Evolutionary conservation across 805 yeast genomes (phyloP).

Genomic region (Candida andamanensis): DNA sequence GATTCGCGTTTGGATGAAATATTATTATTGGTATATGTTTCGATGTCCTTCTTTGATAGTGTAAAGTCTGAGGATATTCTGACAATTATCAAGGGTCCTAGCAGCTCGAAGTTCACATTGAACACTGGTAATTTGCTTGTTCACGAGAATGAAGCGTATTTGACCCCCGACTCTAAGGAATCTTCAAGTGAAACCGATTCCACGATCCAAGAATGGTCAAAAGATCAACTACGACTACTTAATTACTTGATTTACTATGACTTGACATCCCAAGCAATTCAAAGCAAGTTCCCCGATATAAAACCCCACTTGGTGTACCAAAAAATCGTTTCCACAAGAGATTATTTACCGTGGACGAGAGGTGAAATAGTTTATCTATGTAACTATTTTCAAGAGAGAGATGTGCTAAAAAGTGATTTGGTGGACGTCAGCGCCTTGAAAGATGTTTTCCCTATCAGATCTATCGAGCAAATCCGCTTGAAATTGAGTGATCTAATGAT

Average conservation of each 20-base stretch:
- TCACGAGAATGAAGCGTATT: conserved; percentile 7
- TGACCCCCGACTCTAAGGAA: conserved; percentile 13
- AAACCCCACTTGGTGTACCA: no score
- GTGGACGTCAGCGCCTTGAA: no score
- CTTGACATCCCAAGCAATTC: conserved; percentile 6
- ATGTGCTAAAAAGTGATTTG: not conserved
- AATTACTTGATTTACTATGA: conserved; percentile 9
- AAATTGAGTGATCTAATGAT: not conserved
- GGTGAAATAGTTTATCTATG: not conserved
- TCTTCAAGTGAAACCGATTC: conserved; percentile 11
- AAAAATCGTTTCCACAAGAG: no score
- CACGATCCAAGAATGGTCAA: conserved; percentile 3
- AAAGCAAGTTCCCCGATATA: conserved; percentile 1
- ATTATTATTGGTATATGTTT: no score
- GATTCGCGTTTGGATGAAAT: no score
- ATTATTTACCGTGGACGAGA: no score
- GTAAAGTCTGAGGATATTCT: no score
- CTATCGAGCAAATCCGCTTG: not conserved
- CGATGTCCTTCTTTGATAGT: no score
- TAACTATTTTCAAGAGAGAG: no score
- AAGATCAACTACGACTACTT: conserved; percentile 3
- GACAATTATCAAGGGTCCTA: no score
- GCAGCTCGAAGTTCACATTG: conserved; percentile 5
- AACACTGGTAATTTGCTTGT: conserved; percentile 1
- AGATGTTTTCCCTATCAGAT: not conserved